Evolutionary conservation across 169 alveolate species (phyloP).

Genomic region (Cystoisospora suis): DNA sequence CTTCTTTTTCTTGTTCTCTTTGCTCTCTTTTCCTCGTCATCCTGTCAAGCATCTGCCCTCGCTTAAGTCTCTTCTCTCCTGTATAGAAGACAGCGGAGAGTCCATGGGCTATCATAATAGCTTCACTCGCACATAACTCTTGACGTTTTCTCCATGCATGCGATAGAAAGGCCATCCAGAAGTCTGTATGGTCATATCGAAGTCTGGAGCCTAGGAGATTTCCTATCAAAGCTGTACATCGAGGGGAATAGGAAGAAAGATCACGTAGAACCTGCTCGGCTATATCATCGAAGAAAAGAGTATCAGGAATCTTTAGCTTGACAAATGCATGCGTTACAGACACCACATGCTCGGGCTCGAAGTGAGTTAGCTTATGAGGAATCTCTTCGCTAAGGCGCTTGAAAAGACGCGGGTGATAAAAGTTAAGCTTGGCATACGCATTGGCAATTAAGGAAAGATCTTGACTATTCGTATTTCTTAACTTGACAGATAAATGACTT

Average conservation of each 20-base stretch:
- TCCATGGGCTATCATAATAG: conserved; percentile 1
- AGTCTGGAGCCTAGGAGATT: background rate
- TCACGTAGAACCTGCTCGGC: background rate
- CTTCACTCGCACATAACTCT: background rate
- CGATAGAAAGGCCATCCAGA: background rate
- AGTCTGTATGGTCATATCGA: background rate
- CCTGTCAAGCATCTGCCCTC: too few species aligned
- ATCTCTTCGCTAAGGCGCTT: background rate
- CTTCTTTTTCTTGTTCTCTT: too few species aligned
- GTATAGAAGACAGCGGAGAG: background rate
- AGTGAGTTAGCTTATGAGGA: conserved; percentile 19
- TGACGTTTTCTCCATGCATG: background rate
- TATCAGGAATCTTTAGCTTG: background rate
- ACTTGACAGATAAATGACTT: background rate
- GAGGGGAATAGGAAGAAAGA: background rate
- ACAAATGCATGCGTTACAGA: conserved; percentile 25
- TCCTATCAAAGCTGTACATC: conserved; percentile 4
- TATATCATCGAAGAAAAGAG: background rate
- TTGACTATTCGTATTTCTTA: conserved; percentile 6
- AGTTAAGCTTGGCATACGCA: background rate
- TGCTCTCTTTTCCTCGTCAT: too few species aligned
- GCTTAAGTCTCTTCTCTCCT: too few species aligned
- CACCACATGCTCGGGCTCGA: conserved; percentile 36
- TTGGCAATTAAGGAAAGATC: background rate
- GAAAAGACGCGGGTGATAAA: background rate